A percentile compares a stretch with the other conserved stretches of the same genome.
Conservation (phyloP, 208 protist genomes). For the Trichomonas gallinae region DNA sequence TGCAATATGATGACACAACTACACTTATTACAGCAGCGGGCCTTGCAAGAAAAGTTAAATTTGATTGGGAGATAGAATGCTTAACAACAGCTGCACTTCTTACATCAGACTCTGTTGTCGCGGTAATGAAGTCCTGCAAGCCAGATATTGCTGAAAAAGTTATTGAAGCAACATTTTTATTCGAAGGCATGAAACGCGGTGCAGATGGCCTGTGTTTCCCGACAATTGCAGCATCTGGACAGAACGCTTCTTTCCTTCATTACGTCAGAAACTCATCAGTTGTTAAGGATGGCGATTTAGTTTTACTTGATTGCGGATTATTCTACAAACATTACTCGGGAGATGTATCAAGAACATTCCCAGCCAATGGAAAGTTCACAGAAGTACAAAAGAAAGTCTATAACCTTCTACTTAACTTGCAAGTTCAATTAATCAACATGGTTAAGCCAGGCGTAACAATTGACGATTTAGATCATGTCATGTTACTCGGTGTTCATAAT, state of each 20-base stretch:
- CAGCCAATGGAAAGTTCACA: slow-evolving; percentile 40
- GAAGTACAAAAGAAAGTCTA: slow-evolving; percentile 40
- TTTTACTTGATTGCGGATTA: slow-evolving; percentile 47
- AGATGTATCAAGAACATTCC: slow-evolving; percentile 50
- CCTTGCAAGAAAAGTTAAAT: neutral
- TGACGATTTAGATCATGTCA: slow-evolving; percentile 31
- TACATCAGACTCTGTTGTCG: neutral
- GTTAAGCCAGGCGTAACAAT: slow-evolving; percentile 33
- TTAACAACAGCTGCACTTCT: neutral
- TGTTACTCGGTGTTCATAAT: neutral
- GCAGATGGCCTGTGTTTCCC: slow-evolving; percentile 29
- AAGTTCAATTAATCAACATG: slow-evolving; percentile 28
- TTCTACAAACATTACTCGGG: slow-evolving; percentile 42
- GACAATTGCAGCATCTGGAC: slow-evolving; percentile 42
- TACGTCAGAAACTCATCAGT: slow-evolving; percentile 39
- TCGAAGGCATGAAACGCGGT: neutral
- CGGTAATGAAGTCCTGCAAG: slow-evolving; percentile 18
- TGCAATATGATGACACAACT: neutral
- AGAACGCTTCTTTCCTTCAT: slow-evolving; percentile 40
- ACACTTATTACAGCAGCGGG: neutral
- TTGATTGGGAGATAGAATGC: neutral
- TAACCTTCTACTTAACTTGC: slow-evolving; percentile 37
- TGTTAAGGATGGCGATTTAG: slow-evolving; percentile 35
- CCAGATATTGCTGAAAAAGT: neutral
- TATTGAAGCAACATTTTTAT: slow-evolving; percentile 11